Conservation (phyloP, 2,329 filamentous ascomycete genomes). For the Fonsecaea multimorphosa region DNA sequence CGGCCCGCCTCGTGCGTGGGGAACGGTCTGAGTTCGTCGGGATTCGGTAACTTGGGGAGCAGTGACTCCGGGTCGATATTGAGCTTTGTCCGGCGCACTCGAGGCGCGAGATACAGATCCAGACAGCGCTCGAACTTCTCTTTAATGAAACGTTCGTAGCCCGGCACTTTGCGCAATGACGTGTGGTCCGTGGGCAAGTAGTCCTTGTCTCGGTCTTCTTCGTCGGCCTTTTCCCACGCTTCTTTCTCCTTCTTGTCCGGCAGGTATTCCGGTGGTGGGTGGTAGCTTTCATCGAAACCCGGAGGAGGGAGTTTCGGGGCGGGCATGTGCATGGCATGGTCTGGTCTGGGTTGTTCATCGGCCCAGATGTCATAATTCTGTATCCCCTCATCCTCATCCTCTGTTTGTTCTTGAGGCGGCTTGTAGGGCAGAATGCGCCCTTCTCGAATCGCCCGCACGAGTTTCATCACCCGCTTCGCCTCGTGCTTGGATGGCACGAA, state of each 20-base stretch:
- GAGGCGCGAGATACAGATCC: slow-evolving; percentile 91
- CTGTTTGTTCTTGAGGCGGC: slow-evolving; percentile 72
- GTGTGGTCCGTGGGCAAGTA: slow-evolving; percentile 84
- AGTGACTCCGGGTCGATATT: slow-evolving; percentile 96
- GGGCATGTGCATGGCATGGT: slow-evolving; percentile 92
- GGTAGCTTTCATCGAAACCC: slow-evolving; percentile 94
- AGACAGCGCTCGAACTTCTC: slow-evolving; percentile 95
- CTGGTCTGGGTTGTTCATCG: slow-evolving; percentile 80
- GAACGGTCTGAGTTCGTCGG: slow-evolving; percentile 93
- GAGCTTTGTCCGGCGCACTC: slow-evolving; percentile 88
- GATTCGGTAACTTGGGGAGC: slow-evolving; percentile 88
- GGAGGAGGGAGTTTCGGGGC: slow-evolving; percentile 93
- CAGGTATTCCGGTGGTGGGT: slow-evolving; percentile 92
- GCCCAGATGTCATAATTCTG: slow-evolving; percentile 92
- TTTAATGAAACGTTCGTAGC: slow-evolving; percentile 87
- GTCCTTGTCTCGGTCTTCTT: slow-evolving; percentile 88
- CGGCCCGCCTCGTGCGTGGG: slow-evolving; percentile 87
- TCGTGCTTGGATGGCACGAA: slow-evolving; percentile 98
- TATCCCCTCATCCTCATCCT: slow-evolving; percentile 74
- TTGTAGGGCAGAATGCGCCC: slow-evolving; percentile 92
- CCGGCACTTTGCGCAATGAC: slow-evolving; percentile 87
- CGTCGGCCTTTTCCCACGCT: slow-evolving; percentile 82
- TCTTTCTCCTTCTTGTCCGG: slow-evolving; percentile 83
- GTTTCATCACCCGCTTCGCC: slow-evolving; percentile 93
- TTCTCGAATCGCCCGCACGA: slow-evolving; percentile 93